Conservation (phyloP, 2,329 filamentous ascomycete species). For the Gaeumannomyces tritici region DNA sequence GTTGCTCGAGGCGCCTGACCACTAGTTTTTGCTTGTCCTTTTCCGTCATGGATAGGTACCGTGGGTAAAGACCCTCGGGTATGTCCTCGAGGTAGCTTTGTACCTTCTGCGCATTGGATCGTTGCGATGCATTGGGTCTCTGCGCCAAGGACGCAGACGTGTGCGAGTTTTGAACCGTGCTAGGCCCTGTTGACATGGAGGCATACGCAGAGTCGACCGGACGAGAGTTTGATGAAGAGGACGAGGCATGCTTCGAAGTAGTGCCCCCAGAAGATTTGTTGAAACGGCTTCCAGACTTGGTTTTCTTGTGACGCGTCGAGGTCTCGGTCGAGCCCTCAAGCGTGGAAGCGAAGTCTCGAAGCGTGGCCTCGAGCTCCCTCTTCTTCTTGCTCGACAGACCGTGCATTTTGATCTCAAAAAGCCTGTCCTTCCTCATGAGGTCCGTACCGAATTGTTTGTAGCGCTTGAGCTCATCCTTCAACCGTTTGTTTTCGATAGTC, state of each 20-base stretch:
- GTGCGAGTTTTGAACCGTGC: slow-evolving; percentile 29
- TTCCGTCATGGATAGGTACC: slow-evolving; percentile 54
- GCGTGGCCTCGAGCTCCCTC: slow-evolving; percentile 62
- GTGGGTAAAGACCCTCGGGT: slow-evolving; percentile 57
- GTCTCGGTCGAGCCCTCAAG: slow-evolving; percentile 41
- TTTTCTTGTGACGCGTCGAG: slow-evolving; percentile 32
- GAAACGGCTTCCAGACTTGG: slow-evolving; percentile 18
- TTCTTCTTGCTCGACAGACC: slow-evolving; percentile 64
- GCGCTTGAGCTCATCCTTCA: slow-evolving; percentile 63
- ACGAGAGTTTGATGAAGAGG: slow-evolving; percentile 41
- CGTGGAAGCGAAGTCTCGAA: slow-evolving; percentile 60
- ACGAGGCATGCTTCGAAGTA: slow-evolving; percentile 40
- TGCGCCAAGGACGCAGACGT: neutral
- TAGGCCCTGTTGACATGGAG: slow-evolving; percentile 50
- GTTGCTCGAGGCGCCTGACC: slow-evolving; percentile 65
- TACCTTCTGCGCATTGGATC: slow-evolving; percentile 49
- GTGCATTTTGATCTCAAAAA: slow-evolving; percentile 78
- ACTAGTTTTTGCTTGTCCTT: slow-evolving; percentile 68
- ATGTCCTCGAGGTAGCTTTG: slow-evolving; percentile 65
- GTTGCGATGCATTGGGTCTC: slow-evolving; percentile 5
- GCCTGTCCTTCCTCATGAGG: slow-evolving; percentile 61
- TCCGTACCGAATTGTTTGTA: slow-evolving; percentile 60
- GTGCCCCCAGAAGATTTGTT: slow-evolving; percentile 32
- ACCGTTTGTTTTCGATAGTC: slow-evolving; percentile 71
- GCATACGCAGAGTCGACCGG: slow-evolving; percentile 56